Evolutionary conservation across 106 monocot genomes (phyloP).

Genomic region (Apostasia ramifera): DNA sequence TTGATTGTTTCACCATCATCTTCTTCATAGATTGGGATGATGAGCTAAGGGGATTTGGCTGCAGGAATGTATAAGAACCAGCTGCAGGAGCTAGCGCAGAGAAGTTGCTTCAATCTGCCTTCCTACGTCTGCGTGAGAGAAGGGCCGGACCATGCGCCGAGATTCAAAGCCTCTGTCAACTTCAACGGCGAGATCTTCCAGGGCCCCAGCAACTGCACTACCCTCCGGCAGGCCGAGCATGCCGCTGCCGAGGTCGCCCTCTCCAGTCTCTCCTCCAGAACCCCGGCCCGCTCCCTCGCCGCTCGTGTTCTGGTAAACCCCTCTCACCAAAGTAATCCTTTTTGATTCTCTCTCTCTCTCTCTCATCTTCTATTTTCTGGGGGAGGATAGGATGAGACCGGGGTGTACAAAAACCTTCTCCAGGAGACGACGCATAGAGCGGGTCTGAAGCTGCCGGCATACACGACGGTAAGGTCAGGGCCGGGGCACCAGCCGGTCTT

Average conservation of each 20-base stretch:
- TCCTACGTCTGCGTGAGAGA: slow-evolving; percentile 66
- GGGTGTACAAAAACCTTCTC: slow-evolving; percentile 77
- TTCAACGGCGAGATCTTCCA: slow-evolving; percentile 78
- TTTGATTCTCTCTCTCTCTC: slow-evolving; percentile 46
- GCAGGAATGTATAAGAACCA: slow-evolving; percentile 77
- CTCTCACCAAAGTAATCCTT: slow-evolving; percentile 41
- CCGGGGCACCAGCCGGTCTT: slow-evolving; percentile 69
- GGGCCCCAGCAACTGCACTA: slow-evolving; percentile 53
- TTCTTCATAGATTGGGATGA: background rate
- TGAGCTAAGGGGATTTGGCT: background rate
- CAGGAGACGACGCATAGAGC: slow-evolving; percentile 79
- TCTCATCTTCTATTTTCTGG: slow-evolving; percentile 50
- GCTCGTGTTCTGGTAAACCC: slow-evolving; percentile 55
- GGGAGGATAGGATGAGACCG: slow-evolving; percentile 66
- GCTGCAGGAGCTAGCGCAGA: slow-evolving; percentile 80
- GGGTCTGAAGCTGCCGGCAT: slow-evolving; percentile 54
- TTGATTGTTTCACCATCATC: background rate
- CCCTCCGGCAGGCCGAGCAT: slow-evolving; percentile 74
- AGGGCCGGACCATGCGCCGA: slow-evolving; percentile 77
- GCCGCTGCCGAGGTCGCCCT: slow-evolving; percentile 85
- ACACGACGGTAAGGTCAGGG: slow-evolving; percentile 65
- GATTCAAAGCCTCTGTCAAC: slow-evolving; percentile 71
- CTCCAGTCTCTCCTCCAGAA: slow-evolving; percentile 36
- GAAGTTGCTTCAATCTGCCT: slow-evolving; percentile 83
- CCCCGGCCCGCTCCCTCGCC: slow-evolving; percentile 63